Evolutionary conservation across 2,329 filamentous ascomycete species (phyloP).

Genomic region (Aspergillus sp.): DNA sequence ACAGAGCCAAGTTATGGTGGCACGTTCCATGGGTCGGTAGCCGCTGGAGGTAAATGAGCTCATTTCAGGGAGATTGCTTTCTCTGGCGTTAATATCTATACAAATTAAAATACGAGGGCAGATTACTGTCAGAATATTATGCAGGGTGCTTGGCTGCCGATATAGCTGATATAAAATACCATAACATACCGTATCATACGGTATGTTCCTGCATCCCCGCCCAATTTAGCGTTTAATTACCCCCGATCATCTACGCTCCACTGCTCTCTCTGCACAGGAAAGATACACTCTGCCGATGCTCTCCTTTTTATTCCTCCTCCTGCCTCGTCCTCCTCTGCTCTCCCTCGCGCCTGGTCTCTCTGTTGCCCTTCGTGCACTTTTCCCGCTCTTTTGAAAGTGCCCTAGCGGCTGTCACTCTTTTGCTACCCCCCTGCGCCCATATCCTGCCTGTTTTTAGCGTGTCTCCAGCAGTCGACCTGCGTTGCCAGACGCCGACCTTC

Average conservation of each 20-base stretch:
- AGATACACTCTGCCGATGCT: background rate
- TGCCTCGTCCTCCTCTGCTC: constrained; percentile 3
- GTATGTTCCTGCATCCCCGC: no score
- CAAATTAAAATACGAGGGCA: no score
- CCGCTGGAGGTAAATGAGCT: no score
- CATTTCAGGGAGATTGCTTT: no score
- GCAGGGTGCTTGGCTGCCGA: no score
- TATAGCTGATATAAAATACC: no score
- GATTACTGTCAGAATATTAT: no score
- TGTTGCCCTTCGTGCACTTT: constrained; percentile 15
- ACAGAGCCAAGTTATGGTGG: no score
- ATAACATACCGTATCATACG: background rate
- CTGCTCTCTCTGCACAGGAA: background rate
- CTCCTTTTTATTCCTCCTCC: background rate
- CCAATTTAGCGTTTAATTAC: background rate
- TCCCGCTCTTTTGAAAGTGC: constrained; percentile 25
- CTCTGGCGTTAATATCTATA: no score
- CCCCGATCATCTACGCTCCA: background rate
- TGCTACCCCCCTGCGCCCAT: constrained; percentile 8
- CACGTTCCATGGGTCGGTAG: no score
- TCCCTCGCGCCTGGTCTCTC: constrained; percentile 8
- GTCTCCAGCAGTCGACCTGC: constrained; percentile 28
- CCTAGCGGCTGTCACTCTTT: constrained; percentile 27
- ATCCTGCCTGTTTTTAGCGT: constrained; percentile 3
- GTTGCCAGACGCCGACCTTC: constrained; percentile 7